Evolutionary conservation across 306 rosid species (phyloP).

Genomic region (Acmispon strigosus): DNA sequence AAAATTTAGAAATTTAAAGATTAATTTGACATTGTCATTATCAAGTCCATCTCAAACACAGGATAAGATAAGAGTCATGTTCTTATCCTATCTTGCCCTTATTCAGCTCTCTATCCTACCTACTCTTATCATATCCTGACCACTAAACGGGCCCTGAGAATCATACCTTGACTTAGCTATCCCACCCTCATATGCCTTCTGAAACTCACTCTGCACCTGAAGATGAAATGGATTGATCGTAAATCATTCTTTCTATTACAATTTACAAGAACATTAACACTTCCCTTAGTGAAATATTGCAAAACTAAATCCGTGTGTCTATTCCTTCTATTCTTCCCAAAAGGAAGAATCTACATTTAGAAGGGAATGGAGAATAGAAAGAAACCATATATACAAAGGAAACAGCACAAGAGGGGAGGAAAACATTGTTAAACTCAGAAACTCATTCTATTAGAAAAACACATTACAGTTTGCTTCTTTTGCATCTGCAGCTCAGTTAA

Average conservation of each 20-base stretch:
- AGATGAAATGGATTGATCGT: slow-evolving; percentile 14
- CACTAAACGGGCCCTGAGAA: neutral
- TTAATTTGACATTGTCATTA: too few species aligned
- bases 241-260: slow-evolving; percentile 6
- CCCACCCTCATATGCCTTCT: slow-evolving; percentile 86
- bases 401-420: neutral
- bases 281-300: neutral
- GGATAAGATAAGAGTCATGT: too few species aligned
- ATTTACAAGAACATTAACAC: neutral
- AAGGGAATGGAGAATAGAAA: neutral
- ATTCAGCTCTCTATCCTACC: too few species aligned
- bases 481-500: neutral
- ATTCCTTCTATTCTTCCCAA: neutral
- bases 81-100: too few species aligned
- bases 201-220: slow-evolving; percentile 94
- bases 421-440: neutral
- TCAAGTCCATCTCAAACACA: too few species aligned
- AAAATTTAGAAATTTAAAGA: too few species aligned
- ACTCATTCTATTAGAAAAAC: neutral
- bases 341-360: neutral
- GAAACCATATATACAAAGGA: neutral
- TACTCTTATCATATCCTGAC: too few species aligned
- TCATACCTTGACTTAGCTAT: slow-evolving; percentile 65
- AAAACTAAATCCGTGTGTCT: neutral
- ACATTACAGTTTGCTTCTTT: neutral